Conservation (phyloP, 2,329 filamentous ascomycete genomes). For the Graphiopsis chlorocephala region DNA sequence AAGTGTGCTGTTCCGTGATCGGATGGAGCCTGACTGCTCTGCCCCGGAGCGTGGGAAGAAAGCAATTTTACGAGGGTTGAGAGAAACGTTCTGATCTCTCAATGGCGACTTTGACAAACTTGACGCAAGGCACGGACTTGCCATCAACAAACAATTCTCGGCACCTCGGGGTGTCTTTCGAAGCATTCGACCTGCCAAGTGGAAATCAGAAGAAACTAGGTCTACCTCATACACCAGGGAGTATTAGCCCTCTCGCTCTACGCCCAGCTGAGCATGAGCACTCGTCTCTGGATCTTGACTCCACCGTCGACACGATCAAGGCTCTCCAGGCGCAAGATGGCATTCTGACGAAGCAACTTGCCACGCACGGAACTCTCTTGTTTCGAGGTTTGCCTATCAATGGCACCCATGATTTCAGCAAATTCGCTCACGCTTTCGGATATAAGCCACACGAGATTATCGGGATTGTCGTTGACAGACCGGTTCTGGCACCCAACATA, state of each 20-base stretch:
- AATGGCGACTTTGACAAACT: background rate
- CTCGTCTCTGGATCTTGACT: conserved; percentile 32
- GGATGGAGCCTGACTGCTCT: background rate
- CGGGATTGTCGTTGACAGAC: conserved; percentile 49
- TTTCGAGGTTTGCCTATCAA: conserved; percentile 49
- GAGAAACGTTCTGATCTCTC: background rate
- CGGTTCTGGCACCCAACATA: conserved; percentile 44
- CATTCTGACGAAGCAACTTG: conserved; percentile 42
- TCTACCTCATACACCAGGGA: conserved; percentile 37
- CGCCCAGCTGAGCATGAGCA: conserved; percentile 29
- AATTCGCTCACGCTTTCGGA: conserved; percentile 51
- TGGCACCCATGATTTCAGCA: conserved; percentile 47
- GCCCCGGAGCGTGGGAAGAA: background rate
- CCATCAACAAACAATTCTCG: background rate
- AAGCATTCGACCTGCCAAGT: conserved; percentile 38
- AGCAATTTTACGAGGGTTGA: background rate
- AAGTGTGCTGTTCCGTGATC: background rate
- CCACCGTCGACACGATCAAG: conserved; percentile 39
- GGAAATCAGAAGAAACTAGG: conserved; percentile 43
- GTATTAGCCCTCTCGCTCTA: conserved; percentile 41
- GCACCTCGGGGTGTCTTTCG: background rate
- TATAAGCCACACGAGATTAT: conserved; percentile 51
- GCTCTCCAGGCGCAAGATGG: conserved; percentile 34
- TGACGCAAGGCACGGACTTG: background rate
- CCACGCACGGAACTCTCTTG: conserved; percentile 47